Evolutionary conservation across 257 asterid species (phyloP).

Genomic region (Gentiana dahurica): DNA sequence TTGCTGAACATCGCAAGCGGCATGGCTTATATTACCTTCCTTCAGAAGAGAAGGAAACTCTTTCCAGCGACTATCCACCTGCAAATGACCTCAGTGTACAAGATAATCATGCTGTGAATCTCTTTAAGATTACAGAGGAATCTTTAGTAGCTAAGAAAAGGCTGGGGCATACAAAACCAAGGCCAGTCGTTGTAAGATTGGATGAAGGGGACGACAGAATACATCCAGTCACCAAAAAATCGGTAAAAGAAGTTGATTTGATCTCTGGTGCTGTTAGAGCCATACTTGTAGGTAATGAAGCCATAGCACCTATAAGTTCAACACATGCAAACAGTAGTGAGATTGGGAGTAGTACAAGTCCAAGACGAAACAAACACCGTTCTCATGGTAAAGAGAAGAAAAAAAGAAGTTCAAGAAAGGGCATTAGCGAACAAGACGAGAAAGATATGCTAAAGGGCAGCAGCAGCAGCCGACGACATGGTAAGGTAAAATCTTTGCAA

Average conservation of each 20-base stretch:
- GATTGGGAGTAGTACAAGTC: constrained; percentile 17
- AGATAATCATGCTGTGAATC: constrained; percentile 46
- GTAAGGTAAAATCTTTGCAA: constrained; percentile 52
- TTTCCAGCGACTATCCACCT: constrained; percentile 56
- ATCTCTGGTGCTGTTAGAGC: constrained; percentile 75
- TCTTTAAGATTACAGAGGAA: constrained; percentile 65
- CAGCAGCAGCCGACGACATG: constrained; percentile 28
- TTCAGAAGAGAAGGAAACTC: constrained; percentile 35
- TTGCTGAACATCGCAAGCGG: constrained; percentile 75
- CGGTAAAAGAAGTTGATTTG: constrained; percentile 38
- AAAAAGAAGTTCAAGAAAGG: constrained; percentile 34
- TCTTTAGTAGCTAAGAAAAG: constrained; percentile 52
- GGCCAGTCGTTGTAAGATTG: constrained; percentile 86
- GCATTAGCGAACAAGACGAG: constrained; percentile 36
- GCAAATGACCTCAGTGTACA: constrained; percentile 46
- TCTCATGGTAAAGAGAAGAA: constrained; percentile 51
- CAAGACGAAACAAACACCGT: constrained; percentile 41
- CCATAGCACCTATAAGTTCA: constrained; percentile 25
- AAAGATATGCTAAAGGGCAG: constrained; percentile 41
- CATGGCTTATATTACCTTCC: constrained; percentile 84
- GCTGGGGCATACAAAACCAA: constrained; percentile 46
- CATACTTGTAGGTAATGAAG: constrained; percentile 72
- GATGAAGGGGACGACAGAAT: constrained; percentile 62
- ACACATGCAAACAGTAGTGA: constrained; percentile 21
- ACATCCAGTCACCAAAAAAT: constrained; percentile 20